These are phyloP conservation scores for Aspergillus pseudonomiae DNA, from an alignment of 2,329 filamentous ascomycete species.

Conservation along the genomic window DNA sequence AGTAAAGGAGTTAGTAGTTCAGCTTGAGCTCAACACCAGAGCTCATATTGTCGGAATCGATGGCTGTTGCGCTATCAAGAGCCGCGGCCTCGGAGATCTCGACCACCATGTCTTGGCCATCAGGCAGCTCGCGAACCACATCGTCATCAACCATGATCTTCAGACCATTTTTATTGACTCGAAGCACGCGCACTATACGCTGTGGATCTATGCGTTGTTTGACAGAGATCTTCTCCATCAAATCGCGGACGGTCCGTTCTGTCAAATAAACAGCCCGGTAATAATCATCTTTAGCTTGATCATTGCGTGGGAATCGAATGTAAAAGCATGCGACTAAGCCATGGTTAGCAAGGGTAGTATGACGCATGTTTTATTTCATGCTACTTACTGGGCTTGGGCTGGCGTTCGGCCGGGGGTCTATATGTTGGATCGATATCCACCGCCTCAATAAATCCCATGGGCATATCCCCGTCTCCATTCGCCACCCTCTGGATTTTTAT, in stretches of 20 bases:
- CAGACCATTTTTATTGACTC: conserved; percentile 72
- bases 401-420: conserved; percentile 72
- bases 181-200: conserved; percentile 71
- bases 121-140: conserved; percentile 76
- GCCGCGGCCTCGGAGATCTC: conserved; percentile 66
- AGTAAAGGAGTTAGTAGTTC: conserved; percentile 50
- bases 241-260: conserved; percentile 73
- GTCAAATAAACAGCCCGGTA: conserved; percentile 85
- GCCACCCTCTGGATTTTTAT: conserved; percentile 35
- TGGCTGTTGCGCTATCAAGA: conserved; percentile 34
- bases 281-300: conserved; percentile 60
- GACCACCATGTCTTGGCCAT: conserved; percentile 86
- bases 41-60: conserved; percentile 12
- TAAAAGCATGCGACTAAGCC: conserved; percentile 81
- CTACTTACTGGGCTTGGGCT: conserved; percentile 65
- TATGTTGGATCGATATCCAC: conserved; percentile 87
- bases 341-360: conserved; percentile 34
- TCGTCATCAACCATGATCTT: conserved; percentile 90
- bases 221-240: conserved; percentile 70
- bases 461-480: conserved; percentile 35
- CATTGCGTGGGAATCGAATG: conserved; percentile 61
- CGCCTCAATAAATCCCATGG: conserved; percentile 86
- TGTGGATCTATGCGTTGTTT: conserved; percentile 81
- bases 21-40: conserved; percentile 54
- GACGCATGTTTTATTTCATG: neutral